Evolutionary conservation across 148 eudicot species (phyloP).

Genomic region (Silene latifolia): DNA sequence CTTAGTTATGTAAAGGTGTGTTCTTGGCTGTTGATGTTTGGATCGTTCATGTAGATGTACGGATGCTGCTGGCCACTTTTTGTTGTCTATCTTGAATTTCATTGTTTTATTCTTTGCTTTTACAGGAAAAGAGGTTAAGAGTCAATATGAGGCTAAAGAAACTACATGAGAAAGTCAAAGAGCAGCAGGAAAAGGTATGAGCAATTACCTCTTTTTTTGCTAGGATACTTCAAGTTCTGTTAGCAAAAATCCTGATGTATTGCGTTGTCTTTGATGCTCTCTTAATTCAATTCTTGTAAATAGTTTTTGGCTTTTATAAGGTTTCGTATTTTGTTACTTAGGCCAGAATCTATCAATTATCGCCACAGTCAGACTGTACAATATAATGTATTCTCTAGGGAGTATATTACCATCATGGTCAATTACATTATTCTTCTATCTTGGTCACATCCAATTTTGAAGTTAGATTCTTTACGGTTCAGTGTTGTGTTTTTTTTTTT

Average conservation of each 20-base stretch:
- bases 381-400: neutral
- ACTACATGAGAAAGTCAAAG: conserved; percentile 66
- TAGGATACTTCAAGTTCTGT: neutral
- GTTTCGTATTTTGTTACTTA: neutral
- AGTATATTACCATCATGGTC: neutral
- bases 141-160: conserved; percentile 70
- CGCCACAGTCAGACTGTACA: neutral
- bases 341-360: neutral
- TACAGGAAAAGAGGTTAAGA: conserved; percentile 59
- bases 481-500: neutral
- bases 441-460: too few relatives aligned
- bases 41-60: neutral
- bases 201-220: neutral
- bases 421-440: too few relatives aligned
- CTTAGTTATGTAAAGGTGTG: conserved; percentile 66
- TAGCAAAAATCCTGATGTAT: neutral
- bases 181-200: conserved; percentile 68
- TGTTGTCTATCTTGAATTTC: neutral
- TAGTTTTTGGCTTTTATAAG: neutral
- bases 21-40: neutral
- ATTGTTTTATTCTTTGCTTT: conserved; percentile 5
- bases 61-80: neutral
- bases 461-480: neutral
- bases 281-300: neutral
- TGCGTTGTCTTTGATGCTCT: neutral